phyloP scores from a whole-genome alignment of 1,139 yeast genomes.

The Yamadazyma dendronema region DNA sequence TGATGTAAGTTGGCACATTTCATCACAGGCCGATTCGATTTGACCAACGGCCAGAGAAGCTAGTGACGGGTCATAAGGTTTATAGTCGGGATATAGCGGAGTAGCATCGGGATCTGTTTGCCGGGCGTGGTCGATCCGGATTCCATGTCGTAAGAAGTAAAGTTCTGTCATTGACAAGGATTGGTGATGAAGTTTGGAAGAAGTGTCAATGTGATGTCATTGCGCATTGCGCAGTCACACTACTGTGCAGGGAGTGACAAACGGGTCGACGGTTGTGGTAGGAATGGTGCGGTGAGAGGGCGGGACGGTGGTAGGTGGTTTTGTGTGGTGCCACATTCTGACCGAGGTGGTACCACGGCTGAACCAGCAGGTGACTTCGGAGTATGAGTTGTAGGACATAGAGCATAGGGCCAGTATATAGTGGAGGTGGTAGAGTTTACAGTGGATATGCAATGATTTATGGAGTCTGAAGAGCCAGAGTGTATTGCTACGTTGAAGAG shows the following conservation, averaged over 20 bases:
- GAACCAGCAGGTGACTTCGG: too few relatives aligned
- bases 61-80: slow-evolving; percentile 42
- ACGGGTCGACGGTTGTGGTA: background rate
- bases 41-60: slow-evolving; percentile 30
- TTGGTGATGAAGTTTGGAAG: background rate
- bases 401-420: too few relatives aligned
- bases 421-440: too few relatives aligned
- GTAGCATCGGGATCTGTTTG: slow-evolving; percentile 24
- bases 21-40: slow-evolving; percentile 29
- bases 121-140: slow-evolving; percentile 42
- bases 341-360: too few relatives aligned
- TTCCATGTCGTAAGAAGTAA: slow-evolving; percentile 47
- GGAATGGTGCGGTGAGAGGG: background rate
- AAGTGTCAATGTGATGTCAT: slow-evolving; percentile 8
- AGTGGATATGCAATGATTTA: too few relatives aligned
- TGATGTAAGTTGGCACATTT: slow-evolving; percentile 24
- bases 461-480: too few relatives aligned
- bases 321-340: too few relatives aligned
- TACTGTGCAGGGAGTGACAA: background rate
- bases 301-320: background rate
- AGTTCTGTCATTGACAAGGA: slow-evolving; percentile 34
- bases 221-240: slow-evolving; percentile 4
- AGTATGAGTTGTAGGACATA: too few relatives aligned
- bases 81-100: slow-evolving; percentile 30
- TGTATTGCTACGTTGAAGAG: too few relatives aligned